phyloP scores from a whole-genome alignment of 148 eudicot species.

The Pouteria glomerata region DNA sequence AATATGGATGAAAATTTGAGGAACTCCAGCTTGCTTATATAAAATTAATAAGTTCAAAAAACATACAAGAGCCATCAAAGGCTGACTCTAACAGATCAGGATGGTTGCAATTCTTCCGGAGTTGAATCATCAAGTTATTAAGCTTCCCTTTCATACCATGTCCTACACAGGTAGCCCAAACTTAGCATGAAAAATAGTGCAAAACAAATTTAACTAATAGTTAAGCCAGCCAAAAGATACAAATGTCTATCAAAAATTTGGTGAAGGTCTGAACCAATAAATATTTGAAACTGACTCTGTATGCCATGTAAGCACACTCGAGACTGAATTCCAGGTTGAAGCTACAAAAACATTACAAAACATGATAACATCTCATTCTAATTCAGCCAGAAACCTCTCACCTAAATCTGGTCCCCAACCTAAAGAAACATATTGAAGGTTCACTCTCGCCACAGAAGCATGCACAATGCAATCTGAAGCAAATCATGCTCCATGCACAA shows the following conservation, averaged over 20 bases:
- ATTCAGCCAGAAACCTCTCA: neutral
- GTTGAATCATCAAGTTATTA: conserved; percentile 83
- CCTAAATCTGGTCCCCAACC: neutral
- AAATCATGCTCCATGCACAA: too few relatives aligned
- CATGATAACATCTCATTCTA: conserved; percentile 5
- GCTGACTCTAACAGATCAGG: conserved; percentile 89
- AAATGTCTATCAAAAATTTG: neutral
- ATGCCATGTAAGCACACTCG: neutral
- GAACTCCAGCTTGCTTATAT: neutral
- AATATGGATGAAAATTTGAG: neutral
- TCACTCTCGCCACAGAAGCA: neutral
- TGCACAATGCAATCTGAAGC: too few relatives aligned
- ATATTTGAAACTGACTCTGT: neutral
- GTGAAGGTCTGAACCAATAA: neutral
- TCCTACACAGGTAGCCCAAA: conserved; percentile 38
- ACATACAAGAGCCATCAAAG: conserved; percentile 83
- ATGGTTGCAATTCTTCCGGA: conserved; percentile 94
- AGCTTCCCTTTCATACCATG: conserved; percentile 72
- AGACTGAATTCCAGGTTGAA: too few relatives aligned
- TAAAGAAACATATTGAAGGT: neutral
- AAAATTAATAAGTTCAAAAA: neutral
- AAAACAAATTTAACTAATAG: neutral
- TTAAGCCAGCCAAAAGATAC: neutral
- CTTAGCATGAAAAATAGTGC: neutral
- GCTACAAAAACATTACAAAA: neutral